phyloP scores from a whole-genome alignment of 306 rosid genomes.

The Prosopis cineraria region DNA sequence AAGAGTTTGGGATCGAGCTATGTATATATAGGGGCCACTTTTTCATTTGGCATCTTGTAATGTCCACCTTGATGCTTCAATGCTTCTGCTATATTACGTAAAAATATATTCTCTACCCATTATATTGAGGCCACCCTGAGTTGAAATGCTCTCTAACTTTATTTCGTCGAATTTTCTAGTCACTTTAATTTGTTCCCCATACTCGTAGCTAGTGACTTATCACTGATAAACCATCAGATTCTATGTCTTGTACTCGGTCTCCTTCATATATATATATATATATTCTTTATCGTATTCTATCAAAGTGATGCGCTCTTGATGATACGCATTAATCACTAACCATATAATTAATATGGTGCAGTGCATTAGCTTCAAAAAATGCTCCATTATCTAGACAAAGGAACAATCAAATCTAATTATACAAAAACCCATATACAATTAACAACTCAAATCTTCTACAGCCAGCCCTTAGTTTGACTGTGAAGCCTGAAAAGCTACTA shows the following conservation, averaged over 20 bases:
- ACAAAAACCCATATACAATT: slow-evolving; percentile 3
- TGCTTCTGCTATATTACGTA: slow-evolving; percentile 33
- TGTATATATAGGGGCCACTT: slow-evolving; percentile 15
- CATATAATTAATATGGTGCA: slow-evolving; percentile 16
- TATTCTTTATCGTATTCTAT: slow-evolving; percentile 3
- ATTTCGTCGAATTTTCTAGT: slow-evolving; percentile 38
- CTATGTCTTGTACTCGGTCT: slow-evolving; percentile 26
- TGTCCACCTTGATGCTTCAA: slow-evolving; percentile 49
- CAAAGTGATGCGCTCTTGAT: slow-evolving; percentile 36
- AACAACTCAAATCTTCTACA: background rate
- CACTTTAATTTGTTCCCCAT: slow-evolving; percentile 18
- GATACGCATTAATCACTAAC: slow-evolving; percentile 23
- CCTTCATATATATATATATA: background rate
- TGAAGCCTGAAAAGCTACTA: background rate
- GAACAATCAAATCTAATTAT: background rate
- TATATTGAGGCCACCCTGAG: slow-evolving; percentile 36
- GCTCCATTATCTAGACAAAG: slow-evolving; percentile 9
- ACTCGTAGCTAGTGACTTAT: background rate
- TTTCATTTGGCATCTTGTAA: slow-evolving; percentile 34
- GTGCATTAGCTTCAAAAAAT: slow-evolving; percentile 24
- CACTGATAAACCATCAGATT: slow-evolving; percentile 34
- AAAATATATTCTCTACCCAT: slow-evolving; percentile 49
- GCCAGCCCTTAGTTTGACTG: background rate
- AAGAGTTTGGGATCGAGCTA: slow-evolving; percentile 10
- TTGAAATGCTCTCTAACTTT: slow-evolving; percentile 45